These are phyloP conservation scores for Kurtzmaniella quercitrusa DNA, from an alignment of 1,139 yeast species.

Conservation along the genomic window DNA sequence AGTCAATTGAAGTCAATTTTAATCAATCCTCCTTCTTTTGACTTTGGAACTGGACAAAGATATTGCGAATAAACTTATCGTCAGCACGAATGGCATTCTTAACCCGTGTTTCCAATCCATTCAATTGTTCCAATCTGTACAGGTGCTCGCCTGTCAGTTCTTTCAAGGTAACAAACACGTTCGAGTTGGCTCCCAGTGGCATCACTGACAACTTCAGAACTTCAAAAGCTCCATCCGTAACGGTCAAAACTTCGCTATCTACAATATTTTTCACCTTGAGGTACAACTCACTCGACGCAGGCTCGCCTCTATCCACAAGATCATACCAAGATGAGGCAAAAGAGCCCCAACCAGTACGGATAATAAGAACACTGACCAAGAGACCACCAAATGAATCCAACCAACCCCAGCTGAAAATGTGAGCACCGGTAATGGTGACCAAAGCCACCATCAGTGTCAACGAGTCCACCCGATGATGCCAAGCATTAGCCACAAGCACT, in stretches of 20 bases:
- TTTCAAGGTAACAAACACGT: constrained; percentile 25
- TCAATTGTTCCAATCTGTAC: constrained; percentile 24
- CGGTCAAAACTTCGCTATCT: constrained; percentile 16
- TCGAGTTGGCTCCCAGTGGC: constrained; percentile 70
- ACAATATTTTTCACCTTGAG: constrained; percentile 22
- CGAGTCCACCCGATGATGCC: constrained; percentile 98
- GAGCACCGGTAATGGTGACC: constrained; percentile 82
- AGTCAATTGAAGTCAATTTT: too few relatives aligned
- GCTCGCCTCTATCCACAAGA: constrained; percentile 59
- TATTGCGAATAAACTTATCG: constrained; percentile 34
- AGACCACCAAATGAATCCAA: constrained; percentile 90
- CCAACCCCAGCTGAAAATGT: constrained; percentile 72
- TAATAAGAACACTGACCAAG: constrained; percentile 73
- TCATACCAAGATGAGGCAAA: constrained; percentile 68
- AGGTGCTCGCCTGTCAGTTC: constrained; percentile 13
- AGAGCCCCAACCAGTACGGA: constrained; percentile 81
- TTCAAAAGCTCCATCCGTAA: constrained; percentile 18
- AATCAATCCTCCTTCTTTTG: background rate
- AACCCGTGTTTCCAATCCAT: constrained; percentile 24
- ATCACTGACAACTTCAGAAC: constrained; percentile 52
- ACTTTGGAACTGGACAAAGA: constrained; percentile 20
- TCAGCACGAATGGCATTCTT: constrained; percentile 21
- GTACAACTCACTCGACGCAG: constrained; percentile 26
- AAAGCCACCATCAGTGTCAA: constrained; percentile 89
- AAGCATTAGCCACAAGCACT: constrained; percentile 92